A percentile compares a stretch with the other conserved stretches of the same genome.
phyloP scores from a whole-genome alignment of 164 flowering plant genomes.

The Akebia trifoliata region DNA sequence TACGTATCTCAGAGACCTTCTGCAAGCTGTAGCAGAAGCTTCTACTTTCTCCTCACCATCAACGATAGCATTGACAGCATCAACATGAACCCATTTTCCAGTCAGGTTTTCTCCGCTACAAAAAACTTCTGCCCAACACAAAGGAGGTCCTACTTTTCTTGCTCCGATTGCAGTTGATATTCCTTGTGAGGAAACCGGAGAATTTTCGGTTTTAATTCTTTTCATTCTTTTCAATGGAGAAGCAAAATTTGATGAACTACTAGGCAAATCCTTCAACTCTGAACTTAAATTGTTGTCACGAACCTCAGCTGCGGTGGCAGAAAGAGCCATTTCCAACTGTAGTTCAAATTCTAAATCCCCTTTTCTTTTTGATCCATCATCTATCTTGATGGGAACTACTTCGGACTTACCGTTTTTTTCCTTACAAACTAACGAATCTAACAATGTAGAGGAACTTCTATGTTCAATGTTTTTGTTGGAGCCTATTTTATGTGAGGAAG shows the following conservation, averaged over 20 bases:
- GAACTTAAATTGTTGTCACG: conserved; percentile 13
- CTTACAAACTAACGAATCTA: conserved; percentile 18
- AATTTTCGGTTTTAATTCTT: conserved; percentile 36
- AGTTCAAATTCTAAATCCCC: conserved; percentile 89
- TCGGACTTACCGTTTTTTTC: conserved; percentile 21
- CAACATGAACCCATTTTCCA: conserved; percentile 97
- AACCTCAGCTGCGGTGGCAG: conserved; percentile 58
- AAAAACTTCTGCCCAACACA: conserved; percentile 93
- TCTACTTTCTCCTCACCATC: conserved; percentile 86
- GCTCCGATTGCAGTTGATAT: conserved; percentile 79
- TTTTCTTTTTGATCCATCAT: conserved; percentile 53
- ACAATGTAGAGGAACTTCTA: conserved; percentile 19
- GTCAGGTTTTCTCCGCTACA: conserved; percentile 77
- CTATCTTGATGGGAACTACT: conserved; percentile 14
- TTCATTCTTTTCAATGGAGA: conserved; percentile 36
- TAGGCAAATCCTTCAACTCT: conserved; percentile 16
- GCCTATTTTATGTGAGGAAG: conserved; percentile 11
- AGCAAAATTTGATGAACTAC: conserved; percentile 22
- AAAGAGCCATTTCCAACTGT: conserved; percentile 87
- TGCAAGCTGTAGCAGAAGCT: conserved; percentile 81
- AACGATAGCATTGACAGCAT: conserved; percentile 72
- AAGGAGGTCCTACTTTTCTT: conserved; percentile 71
- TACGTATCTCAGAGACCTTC: conserved; percentile 77
- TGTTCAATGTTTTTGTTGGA: conserved; percentile 14
- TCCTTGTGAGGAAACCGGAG: conserved; percentile 36